A percentile compares a stretch with the other conserved stretches of the same genome.
These are phyloP conservation scores for Pyricularia pennisetigena DNA, from an alignment of 2,329 filamentous ascomycete genomes.

Conservation along the genomic window DNA sequence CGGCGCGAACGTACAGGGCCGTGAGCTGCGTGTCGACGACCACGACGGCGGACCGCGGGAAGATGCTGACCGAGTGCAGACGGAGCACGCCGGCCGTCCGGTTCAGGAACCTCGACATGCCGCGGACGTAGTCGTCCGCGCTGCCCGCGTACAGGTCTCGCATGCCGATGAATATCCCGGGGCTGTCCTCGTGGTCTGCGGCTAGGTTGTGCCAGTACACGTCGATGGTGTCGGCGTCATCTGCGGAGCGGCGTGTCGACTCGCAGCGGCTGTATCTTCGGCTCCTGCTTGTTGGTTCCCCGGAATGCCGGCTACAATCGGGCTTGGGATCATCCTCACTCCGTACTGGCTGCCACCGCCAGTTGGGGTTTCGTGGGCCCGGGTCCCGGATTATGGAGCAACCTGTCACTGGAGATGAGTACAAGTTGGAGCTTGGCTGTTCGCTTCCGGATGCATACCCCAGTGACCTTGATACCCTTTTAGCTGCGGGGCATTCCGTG, in stretches of 20 bases:
- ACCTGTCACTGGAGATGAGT: background rate
- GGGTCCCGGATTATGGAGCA: background rate
- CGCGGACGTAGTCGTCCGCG: background rate
- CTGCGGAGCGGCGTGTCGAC: background rate
- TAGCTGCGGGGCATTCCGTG: background rate
- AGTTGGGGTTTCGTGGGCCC: background rate
- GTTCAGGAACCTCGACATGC: background rate
- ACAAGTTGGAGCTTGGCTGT: background rate
- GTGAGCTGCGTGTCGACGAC: background rate
- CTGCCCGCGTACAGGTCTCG: background rate
- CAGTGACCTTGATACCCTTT: background rate
- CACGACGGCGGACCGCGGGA: background rate
- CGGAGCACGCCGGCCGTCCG: background rate
- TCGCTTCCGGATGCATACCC: background rate
- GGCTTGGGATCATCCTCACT: background rate
- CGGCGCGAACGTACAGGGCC: background rate
- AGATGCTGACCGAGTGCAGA: background rate
- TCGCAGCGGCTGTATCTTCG: background rate
- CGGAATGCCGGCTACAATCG: background rate
- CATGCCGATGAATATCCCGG: background rate
- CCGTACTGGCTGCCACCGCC: background rate
- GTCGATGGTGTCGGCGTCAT: background rate
- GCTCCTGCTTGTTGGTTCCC: background rate
- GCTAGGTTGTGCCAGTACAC: conserved; percentile 4
- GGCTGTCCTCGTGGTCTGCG: background rate